A percentile compares a stretch with the other conserved stretches of the same genome.
These are phyloP conservation scores for Amanita muscaria DNA, from an alignment of 768 basidiomycete species.

Conservation along the genomic window DNA sequence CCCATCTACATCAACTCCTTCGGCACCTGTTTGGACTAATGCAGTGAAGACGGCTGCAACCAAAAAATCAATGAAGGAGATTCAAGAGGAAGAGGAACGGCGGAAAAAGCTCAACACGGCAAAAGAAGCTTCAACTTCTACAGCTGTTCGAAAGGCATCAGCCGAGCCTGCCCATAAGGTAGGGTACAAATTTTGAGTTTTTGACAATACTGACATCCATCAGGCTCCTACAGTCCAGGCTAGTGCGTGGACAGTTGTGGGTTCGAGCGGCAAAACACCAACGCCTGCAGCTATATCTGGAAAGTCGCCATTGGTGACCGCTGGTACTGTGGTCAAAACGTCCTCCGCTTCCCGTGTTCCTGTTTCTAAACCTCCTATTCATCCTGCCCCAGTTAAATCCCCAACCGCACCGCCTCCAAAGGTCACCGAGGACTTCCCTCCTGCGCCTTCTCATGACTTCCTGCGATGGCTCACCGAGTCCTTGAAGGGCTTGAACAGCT, in stretches of 20 bases:
- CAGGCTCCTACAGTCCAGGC: constrained; percentile 23
- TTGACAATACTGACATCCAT: constrained; percentile 14
- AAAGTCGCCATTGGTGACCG: constrained; percentile 20
- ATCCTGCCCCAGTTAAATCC: constrained; percentile 26
- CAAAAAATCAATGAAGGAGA: constrained; percentile 97
- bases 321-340: constrained; percentile 8
- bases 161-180: constrained; percentile 78
- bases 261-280: constrained; percentile 58
- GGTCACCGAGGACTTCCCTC: constrained; percentile 48
- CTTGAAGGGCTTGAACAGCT: constrained; percentile 65
- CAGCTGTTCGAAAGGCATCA: constrained; percentile 60
- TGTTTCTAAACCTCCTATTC: constrained; percentile 13
- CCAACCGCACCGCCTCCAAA: constrained; percentile 27
- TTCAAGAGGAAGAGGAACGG: constrained; percentile 93
- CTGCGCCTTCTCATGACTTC: constrained; percentile 81
- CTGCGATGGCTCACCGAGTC: constrained; percentile 85
- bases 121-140: constrained; percentile 51
- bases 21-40: constrained; percentile 68
- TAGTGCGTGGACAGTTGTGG: constrained; percentile 82
- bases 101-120: constrained; percentile 54
- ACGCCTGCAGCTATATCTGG: constrained; percentile 19
- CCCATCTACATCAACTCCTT: constrained; percentile 18
- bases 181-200: constrained; percentile 12
- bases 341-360: constrained; percentile 27
- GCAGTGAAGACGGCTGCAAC: constrained; percentile 40